Evolutionary conservation across 441 rosid genomes (phyloP).

Genomic region (Croton laevigatus): DNA sequence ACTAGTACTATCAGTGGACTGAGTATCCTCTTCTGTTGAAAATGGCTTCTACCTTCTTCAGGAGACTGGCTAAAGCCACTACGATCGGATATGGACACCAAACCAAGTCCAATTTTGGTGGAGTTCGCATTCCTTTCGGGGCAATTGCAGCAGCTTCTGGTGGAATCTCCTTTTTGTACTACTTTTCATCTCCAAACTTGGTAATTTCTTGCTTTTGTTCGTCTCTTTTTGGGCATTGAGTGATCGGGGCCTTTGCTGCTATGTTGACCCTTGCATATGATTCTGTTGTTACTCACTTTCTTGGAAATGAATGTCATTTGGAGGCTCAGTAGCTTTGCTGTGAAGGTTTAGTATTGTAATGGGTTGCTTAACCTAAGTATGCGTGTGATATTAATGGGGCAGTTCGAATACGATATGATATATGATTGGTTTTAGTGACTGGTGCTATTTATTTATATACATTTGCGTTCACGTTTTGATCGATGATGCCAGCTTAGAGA

Average conservation of each 20-base stretch:
- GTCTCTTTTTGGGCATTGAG: not conserved
- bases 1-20: not conserved
- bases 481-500: not conserved
- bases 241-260: not conserved
- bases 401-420: not conserved
- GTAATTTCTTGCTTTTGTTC: conserved; percentile 29
- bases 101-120: conserved; percentile 34
- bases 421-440: not conserved
- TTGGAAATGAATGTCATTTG: too few species aligned
- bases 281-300: too few species aligned
- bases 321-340: too few species aligned
- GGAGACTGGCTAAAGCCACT: conserved; percentile 55
- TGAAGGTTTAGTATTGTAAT: not conserved
- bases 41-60: conserved; percentile 76
- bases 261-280: not conserved
- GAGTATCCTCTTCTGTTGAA: conserved; percentile 3
- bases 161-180: conserved; percentile 70
- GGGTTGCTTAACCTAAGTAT: not conserved
- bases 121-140: conserved; percentile 53
- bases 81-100: conserved; percentile 49
- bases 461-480: too few species aligned
- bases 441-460: too few species aligned
- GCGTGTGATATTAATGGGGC: not conserved
- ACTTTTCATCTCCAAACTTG: conserved; percentile 53
- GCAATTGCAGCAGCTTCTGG: conserved; percentile 84